A percentile compares a stretch with the other conserved stretches of the same genome.
Evolutionary conservation across 495 filamentous ascomycete genomes (phyloP).

Genomic region (Penicillium crystallinum): DNA sequence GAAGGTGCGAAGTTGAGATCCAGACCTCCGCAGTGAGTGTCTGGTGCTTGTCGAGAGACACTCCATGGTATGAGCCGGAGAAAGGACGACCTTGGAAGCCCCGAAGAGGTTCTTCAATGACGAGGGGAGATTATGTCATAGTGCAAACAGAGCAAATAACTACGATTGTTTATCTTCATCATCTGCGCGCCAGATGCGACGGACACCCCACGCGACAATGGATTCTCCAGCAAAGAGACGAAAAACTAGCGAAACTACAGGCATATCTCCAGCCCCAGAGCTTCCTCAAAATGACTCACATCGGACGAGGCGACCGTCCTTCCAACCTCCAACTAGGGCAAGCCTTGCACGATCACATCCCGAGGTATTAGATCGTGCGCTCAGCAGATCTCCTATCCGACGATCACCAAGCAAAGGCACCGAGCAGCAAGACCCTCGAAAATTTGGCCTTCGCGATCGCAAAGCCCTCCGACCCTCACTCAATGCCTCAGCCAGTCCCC

Average conservation of each 20-base stretch:
- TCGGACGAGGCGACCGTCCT: conserved; percentile 47
- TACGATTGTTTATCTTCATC: conserved; percentile 25
- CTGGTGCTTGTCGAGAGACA: conserved; percentile 17
- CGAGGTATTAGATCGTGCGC: conserved; percentile 48
- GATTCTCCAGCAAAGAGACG: conserved; percentile 57
- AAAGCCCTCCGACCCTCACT: conserved; percentile 37
- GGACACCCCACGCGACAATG: conserved; percentile 18
- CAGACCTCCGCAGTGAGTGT: conserved; percentile 15
- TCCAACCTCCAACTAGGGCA: conserved; percentile 60
- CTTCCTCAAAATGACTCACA: conserved; percentile 21
- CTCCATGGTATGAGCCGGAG: conserved; percentile 27
- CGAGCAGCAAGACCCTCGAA: conserved; percentile 19
- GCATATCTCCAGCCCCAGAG: conserved; percentile 9
- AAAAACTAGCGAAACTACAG: conserved; percentile 50
- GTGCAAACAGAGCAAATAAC: conserved; percentile 47
- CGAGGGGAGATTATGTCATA: conserved; percentile 30
- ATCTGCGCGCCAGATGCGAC: conserved; percentile 4
- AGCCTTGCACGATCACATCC: conserved; percentile 61
- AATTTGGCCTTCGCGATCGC: conserved; percentile 31
- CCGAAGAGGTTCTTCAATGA: neutral
- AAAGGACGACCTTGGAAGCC: conserved; percentile 7
- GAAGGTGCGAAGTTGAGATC: neutral
- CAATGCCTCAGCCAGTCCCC: conserved; percentile 33
- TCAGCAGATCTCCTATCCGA: conserved; percentile 30
- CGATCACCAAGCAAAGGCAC: conserved; percentile 12